Base-by-base conservation (phyloP, 768 basidiomycete species). In the Tubosaeta sp. region DNA sequence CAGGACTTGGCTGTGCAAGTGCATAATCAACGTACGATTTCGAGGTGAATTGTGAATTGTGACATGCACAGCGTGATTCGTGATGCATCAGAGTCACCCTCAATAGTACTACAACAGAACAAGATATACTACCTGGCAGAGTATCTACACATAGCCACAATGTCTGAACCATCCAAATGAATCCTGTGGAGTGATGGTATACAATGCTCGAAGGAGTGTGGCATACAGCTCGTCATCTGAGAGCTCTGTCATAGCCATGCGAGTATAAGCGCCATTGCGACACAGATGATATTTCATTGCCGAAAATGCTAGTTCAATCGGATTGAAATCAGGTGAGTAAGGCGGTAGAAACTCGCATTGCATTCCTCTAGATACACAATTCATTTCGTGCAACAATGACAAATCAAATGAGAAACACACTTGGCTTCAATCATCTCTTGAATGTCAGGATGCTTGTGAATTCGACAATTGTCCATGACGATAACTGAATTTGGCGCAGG, bases 401-500 rank as follows among this genome's bases (percentile, higher is more conserved):
- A 38, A 17, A 38, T 38, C 6, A 7, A 38, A 38, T 17, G n/a
- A 38, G n/a, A n/a, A 39, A 39, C 17, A 19, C 17, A 39, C 45
- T 31, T 26, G 12, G 22, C 27, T 22, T 41, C 17, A 2, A 52
- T 52, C 45, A 46, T 46, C 5, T 33, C 45, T 9, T 33, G 38
- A 5, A 52, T 52, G 8, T 46, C n/a, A 25, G 29, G 38, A 41
- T 52, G 45, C 31, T 52, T 52, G 31, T 52, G 45, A 26, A 52
- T 52, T 9, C n/a, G 14, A n/a, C 51, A 52, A 27, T 52, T 52
- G 22, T 52, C 51, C 44, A 46, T 52, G 31, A 52, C 38, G 2
- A 52, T 46, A 9, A 52, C 39, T n/a, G 39, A 47, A n/a, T 47
- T 52, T 11, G 32, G 32, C 2, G 22, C 39, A 4, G 41, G 39